Evolutionary conservation across 2,329 filamentous ascomycete species (phyloP).

Genomic region (Monilinia polystroma): DNA sequence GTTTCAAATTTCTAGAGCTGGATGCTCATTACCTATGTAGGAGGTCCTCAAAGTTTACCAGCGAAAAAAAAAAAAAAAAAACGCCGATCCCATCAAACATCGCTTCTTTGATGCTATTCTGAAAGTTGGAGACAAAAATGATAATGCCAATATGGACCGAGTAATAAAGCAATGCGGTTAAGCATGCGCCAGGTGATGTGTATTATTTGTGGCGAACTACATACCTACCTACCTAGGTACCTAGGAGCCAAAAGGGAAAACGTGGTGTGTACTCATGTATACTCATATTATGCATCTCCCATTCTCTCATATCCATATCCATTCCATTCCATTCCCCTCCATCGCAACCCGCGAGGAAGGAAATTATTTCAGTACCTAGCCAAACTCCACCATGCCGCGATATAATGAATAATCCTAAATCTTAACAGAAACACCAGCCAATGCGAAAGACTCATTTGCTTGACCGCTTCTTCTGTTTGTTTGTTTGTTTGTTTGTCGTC

Average conservation of each 20-base stretch:
- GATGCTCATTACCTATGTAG: too few species aligned
- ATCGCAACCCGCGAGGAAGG: neutral
- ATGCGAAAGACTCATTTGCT: neutral
- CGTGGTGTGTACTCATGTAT: neutral
- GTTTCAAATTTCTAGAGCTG: neutral
- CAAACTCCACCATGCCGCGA: slow-evolving; percentile 6
- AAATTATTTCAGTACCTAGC: neutral
- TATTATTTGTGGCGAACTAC: neutral
- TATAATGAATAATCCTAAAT: neutral
- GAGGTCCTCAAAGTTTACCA: too few species aligned
- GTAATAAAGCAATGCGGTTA: neutral
- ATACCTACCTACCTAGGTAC: neutral
- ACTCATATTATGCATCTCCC: neutral
- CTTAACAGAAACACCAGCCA: too few species aligned
- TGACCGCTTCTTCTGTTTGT: too few species aligned
- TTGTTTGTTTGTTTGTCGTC: neutral
- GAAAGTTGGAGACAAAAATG: too few species aligned
- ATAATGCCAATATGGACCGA: too few species aligned
- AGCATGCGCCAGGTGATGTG: neutral
- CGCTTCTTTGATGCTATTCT: neutral
- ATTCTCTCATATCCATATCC: neutral
- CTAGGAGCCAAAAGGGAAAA: neutral
- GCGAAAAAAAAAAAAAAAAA: neutral
- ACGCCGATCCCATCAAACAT: neutral
- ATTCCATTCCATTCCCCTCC: neutral